Conservation (phyloP, 192 early-diverging fungal species). For the Funneliformis mosseae region DNA sequence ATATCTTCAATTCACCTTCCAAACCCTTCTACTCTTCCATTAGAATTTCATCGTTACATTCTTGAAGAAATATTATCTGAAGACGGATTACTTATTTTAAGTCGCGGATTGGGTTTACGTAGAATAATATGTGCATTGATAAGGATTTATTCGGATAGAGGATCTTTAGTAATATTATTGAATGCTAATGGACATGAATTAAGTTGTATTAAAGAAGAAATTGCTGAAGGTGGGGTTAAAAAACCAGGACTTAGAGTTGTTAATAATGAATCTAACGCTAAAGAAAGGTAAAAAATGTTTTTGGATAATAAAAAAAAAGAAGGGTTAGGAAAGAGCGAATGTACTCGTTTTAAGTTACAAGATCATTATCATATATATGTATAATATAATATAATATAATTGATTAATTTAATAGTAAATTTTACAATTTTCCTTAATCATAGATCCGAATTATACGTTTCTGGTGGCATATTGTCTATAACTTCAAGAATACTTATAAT, state of each 20-base stretch:
- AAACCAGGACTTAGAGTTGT: slow-evolving; percentile 45
- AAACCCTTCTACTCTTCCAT: background rate
- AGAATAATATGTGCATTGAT: slow-evolving; percentile 72
- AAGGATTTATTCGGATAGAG: slow-evolving; percentile 65
- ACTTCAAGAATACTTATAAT: slow-evolving; percentile 89
- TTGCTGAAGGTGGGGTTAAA: slow-evolving; percentile 48
- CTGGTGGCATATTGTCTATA: slow-evolving; percentile 82
- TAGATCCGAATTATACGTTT: slow-evolving; percentile 67
- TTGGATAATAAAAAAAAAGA: slow-evolving; percentile 4
- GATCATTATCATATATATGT: background rate
- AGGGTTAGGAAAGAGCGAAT: background rate
- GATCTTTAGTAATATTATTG: slow-evolving; percentile 78
- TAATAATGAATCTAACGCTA: slow-evolving; percentile 59
- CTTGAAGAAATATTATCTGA: slow-evolving; percentile 59
- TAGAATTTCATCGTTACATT: background rate
- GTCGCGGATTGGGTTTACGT: slow-evolving; percentile 76
- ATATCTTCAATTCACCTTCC: background rate
- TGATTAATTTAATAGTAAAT: slow-evolving; percentile 34
- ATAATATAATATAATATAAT: slow-evolving; percentile 27
- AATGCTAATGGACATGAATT: slow-evolving; percentile 69
- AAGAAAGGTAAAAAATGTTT: slow-evolving; percentile 55
- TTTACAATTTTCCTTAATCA: slow-evolving; percentile 22
- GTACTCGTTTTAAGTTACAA: background rate
- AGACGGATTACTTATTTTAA: slow-evolving; percentile 80
- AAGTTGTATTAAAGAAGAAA: slow-evolving; percentile 49